Conservation (phyloP, 331 rosid genomes). For the Cydonia oblonga region DNA sequence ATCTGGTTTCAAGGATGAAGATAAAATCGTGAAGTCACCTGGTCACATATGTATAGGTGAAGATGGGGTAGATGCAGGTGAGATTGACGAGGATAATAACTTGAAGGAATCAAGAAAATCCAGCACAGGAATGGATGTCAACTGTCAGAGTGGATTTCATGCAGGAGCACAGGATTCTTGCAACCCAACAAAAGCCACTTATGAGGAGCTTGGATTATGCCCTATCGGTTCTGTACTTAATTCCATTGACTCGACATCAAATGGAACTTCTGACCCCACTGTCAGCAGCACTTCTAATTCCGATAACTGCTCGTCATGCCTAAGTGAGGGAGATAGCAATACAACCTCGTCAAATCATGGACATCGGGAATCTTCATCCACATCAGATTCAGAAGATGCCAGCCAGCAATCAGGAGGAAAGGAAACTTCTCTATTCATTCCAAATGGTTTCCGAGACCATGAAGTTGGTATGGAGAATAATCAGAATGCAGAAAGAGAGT, state of each 20-base stretch:
- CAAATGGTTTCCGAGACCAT: slow-evolving; percentile 43
- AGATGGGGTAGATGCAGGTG: slow-evolving; percentile 21
- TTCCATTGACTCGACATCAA: slow-evolving; percentile 16
- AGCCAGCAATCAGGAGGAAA: slow-evolving; percentile 69
- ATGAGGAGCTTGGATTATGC: slow-evolving; percentile 30
- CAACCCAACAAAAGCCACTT: slow-evolving; percentile 27
- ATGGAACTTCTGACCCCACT: slow-evolving; percentile 30
- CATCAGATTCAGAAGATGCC: slow-evolving; percentile 92
- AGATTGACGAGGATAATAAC: slow-evolving; percentile 36
- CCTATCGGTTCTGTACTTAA: slow-evolving; percentile 9
- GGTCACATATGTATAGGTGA: slow-evolving; percentile 22
- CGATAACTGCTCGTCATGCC: slow-evolving; percentile 76
- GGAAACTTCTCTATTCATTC: slow-evolving; percentile 34
- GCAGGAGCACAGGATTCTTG: slow-evolving; percentile 35
- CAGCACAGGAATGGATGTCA: slow-evolving; percentile 22
- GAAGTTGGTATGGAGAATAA: slow-evolving; percentile 24
- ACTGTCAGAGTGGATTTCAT: slow-evolving; percentile 30
- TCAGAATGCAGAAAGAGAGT: slow-evolving; percentile 18
- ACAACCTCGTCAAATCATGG: slow-evolving; percentile 61
- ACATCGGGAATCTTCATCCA: slow-evolving; percentile 68
- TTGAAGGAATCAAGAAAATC: slow-evolving; percentile 34
- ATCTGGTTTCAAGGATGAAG: slow-evolving; percentile 31
- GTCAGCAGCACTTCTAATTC: slow-evolving; percentile 43
- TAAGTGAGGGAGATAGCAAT: slow-evolving; percentile 79
- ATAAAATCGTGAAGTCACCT: slow-evolving; percentile 34